Base-by-base conservation (phyloP, 2,329 filamentous ascomycete species). In the Cordyceps pruinosa region DNA sequence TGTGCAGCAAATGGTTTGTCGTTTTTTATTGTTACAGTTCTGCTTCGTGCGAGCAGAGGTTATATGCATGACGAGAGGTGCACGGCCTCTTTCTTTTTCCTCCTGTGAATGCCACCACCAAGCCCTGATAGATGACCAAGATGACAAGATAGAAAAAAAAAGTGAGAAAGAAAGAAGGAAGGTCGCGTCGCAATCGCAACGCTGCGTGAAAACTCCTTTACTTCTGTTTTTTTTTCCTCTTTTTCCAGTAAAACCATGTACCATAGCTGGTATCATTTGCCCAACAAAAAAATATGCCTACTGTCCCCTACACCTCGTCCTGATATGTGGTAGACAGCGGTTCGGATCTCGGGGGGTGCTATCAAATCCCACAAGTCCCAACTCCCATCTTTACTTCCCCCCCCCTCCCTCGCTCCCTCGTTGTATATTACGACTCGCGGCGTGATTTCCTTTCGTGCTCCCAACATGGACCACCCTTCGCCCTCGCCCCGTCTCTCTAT, bases 21-120 rank as follows among this genome's bases (percentile, higher is more conserved):
- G 25, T 35, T 7, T 25, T 48, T 39, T 58, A 44, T 47, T 58
- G 49, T 58, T 58, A 58, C 56, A 58, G 41, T 34, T n/a, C 49
- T 48, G 34, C 44, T 47, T n/a, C 42, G 7, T 21, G n/a, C 23
- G 30, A 55, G 52, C 44, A 56, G 44, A 35, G 9, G n/a, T n/a
- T 46, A n/a, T 47, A 21, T 47, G 45, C 32, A 41, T 54, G 44
- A 19, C 25, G n/a, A n/a, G n/a, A n/a, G 25, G 44, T 47, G 32
- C 42, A 47, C 48, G 42, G 45, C 35, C 34, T 17, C 19, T 15
- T 19, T 34, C 44, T 21, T 46, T 28, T 48, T n/a, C n/a, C n/a
- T n/a, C n/a, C n/a, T n/a, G n/a, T n/a, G n/a, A n/a, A 32, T 46
- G 21, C 52, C n/a, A 56, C 13, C 19, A n/a, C 15, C 30, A 46